Conservation (phyloP, 371 early-diverging fungal genomes). For the Zopfochytrium polystomum region DNA sequence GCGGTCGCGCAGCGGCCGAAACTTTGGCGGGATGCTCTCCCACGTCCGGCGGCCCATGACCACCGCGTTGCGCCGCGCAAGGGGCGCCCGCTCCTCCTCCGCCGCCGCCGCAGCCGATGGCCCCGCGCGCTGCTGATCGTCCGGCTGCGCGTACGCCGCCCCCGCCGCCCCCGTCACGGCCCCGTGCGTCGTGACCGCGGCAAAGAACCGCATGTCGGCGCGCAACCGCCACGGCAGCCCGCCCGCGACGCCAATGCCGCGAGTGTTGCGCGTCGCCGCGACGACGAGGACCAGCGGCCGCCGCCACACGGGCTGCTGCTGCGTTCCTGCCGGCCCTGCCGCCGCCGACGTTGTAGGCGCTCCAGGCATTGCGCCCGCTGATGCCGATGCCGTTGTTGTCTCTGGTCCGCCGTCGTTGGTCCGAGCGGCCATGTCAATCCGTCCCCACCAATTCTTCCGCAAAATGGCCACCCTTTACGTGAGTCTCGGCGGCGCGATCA, state of each 20-base stretch:
- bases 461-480: background rate
- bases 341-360: background rate
- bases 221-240: conserved; percentile 82
- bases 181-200: conserved; percentile 55
- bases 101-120: too few relatives aligned
- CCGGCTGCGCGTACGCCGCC: background rate
- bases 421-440: too few relatives aligned
- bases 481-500: background rate
- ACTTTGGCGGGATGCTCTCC: conserved; percentile 79
- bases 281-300: too few relatives aligned
- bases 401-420: background rate
- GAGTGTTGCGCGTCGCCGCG: conserved; percentile 67
- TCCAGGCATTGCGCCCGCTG: background rate
- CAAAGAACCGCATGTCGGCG: conserved; percentile 83
- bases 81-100: too few relatives aligned
- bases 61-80: conserved; percentile 12
- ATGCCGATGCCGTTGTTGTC: too few relatives aligned
- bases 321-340: background rate
- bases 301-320: too few relatives aligned
- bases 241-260: conserved; percentile 74
- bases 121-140: too few relatives aligned
- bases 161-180: conserved; percentile 21
- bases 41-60: conserved; percentile 21
- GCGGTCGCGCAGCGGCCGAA: conserved; percentile 69
- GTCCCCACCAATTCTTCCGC: background rate